Conservation (phyloP, 2,329 filamentous ascomycete genomes). For the Talaromyces verruculosus region DNA sequence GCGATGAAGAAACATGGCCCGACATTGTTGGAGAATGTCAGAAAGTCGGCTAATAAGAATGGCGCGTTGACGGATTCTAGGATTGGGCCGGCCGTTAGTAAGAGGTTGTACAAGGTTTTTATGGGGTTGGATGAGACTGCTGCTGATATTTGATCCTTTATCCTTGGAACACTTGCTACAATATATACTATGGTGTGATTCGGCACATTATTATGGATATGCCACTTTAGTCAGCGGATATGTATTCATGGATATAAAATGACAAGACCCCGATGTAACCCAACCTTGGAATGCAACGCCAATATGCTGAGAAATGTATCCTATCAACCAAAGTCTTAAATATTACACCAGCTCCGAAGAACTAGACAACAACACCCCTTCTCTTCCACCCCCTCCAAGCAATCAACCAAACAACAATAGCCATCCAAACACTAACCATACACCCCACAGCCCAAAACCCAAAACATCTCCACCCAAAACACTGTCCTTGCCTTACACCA, state of each 20-base stretch:
- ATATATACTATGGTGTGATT: neutral
- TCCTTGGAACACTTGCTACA: neutral
- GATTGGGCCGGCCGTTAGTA: constrained; percentile 51
- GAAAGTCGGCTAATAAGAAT: constrained; percentile 52
- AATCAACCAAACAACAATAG: constrained; percentile 68
- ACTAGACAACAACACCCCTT: constrained; percentile 68
- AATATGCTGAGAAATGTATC: neutral
- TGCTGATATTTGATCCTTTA: constrained; percentile 40
- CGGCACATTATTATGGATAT: neutral
- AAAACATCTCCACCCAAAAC: constrained; percentile 81
- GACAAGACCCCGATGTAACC: neutral
- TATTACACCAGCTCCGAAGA: neutral
- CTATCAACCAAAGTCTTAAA: neutral
- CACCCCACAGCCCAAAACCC: constrained; percentile 81
- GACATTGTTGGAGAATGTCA: constrained; percentile 60
- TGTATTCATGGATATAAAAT: neutral
- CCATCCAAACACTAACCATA: constrained; percentile 71
- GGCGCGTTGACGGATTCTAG: constrained; percentile 47
- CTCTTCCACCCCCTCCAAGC: constrained; percentile 85
- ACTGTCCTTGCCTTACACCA: constrained; percentile 53
- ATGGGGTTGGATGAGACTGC: constrained; percentile 48
- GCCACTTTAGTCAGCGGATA: neutral
- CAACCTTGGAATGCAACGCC: neutral
- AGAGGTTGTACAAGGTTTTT: constrained; percentile 51
- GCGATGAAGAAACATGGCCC: constrained; percentile 62